Base-by-base conservation (phyloP, 495 filamentous ascomycete species). In the Tuber microsphaerosporum region DNA sequence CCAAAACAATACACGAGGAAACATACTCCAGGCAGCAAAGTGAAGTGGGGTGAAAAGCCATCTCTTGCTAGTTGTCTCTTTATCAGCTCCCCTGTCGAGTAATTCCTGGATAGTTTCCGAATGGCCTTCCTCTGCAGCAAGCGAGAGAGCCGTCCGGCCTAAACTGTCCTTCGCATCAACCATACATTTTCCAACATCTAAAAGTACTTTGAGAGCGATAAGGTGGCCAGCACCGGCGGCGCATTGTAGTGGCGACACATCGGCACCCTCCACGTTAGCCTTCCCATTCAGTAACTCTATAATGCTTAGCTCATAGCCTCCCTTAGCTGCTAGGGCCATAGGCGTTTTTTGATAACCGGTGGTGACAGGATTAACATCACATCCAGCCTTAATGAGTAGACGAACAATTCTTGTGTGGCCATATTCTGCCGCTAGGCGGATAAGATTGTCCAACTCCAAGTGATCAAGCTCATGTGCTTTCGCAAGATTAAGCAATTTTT, bases 1-100 rank as follows among this genome's bases (percentile, higher is more conserved):
- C 56, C 14, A 65, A 65, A 65, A 65, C 14, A 34, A 65, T 34
- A 65, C 56, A 4, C 1, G n/a, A 34, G 56, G 14, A 26, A 19
- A 34, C 56, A 34, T 65, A 65, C 56, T 65, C 56, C 56, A 65
- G 5, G 56, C 56, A 65, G 56, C 56, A 65, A 65, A 65, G 26
- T 65, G 56, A 7, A 65, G 56, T 65, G 56, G 56, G 56, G 56
- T 65, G 56, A 65, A 65, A 34, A 31, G 56, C 56, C 56, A 65
- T 31, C 56, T 65, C 56, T 65, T 65, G 56, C 56, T 65, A 65
- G 56, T 65, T 65, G 56, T 65, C 56, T 65, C 56, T 34, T 65
- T 65, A 65, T 65, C 56, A 65, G 56, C 56, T 34, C 56, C 56
- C 56, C 56, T 65, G 26, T 65, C 56, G 31, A 65, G 56, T 8